Conservation (phyloP, 2,329 filamentous ascomycete genomes). For the Beauveria sp. region DNA sequence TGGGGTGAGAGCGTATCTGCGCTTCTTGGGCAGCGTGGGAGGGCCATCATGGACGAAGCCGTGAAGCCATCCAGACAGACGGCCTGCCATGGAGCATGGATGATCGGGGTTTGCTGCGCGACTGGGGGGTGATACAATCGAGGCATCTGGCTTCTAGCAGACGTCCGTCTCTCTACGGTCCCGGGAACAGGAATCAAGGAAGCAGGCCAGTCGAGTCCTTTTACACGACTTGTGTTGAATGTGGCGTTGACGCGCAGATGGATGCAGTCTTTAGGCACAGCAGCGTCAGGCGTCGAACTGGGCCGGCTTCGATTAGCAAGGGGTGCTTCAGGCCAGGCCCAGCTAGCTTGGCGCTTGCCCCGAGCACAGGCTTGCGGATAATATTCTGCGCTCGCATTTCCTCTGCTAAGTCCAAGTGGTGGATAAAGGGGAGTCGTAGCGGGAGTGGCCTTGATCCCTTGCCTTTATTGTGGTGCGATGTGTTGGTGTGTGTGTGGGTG, state of each 20-base stretch:
- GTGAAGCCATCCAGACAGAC: constrained; percentile 5
- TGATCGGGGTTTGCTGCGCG: background rate
- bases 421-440: background rate
- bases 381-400: background rate
- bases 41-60: constrained; percentile 6
- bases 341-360: background rate
- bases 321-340: background rate
- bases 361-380: background rate
- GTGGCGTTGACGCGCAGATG: constrained; percentile 6
- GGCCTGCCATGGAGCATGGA: constrained; percentile 1
- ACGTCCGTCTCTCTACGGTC: background rate
- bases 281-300: background rate
- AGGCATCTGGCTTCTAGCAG: background rate
- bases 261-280: constrained; percentile 1
- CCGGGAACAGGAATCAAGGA: background rate
- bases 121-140: background rate
- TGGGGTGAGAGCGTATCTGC: background rate
- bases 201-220: background rate
- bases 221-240: background rate
- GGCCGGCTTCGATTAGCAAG: background rate
- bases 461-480: background rate
- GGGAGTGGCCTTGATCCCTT: background rate
- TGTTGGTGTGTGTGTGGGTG: background rate
- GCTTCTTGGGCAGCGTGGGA: background rate
- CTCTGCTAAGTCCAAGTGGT: background rate